Evolutionary conservation across 2,329 filamentous ascomycete species (phyloP), one percentile per base, ranked within the genome.

Genomic region (Penicillium sp.): DNA sequence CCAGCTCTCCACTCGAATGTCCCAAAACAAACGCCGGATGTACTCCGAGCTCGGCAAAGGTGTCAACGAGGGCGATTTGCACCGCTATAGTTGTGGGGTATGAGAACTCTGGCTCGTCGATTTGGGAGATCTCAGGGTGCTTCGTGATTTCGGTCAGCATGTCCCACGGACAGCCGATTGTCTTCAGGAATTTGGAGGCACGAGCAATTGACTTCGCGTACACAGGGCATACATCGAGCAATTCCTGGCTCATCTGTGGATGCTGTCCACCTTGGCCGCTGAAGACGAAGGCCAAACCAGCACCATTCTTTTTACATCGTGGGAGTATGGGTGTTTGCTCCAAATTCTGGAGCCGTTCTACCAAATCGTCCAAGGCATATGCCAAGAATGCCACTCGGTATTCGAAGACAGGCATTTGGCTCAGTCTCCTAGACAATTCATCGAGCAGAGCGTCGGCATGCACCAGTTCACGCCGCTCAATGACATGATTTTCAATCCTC

Each of bases 221-320:
- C 41, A 43, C 14, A 8, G 4, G 7, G 41, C 22, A 24, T 5
- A 24, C 4, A n/a, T 22, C n/a, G 7, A 43, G 14, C 6, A 45
- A 18, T 27, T 45, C 27, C 18, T 32, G n/a, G 10, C 43, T 27
- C 43, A 45, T 45, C 8, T n/a, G 24, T 13, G 14, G 14, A 56
- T 59, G 68, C 43, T 69, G 67, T 4, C 61, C 61, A 1, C 67
- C 67, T 48, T 70, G 67, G 5, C 67, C 67, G 0, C 65, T 67
- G 44, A 67, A 70, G 4, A 67, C 57, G 31, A 45, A 45, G 14
- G 10, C 41, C 13, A 43, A 10, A 27, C 24, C 5, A 27, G 5
- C 24, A 27, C 5, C 24, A 27, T 8, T 8, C 24, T 27, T 27
- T 27, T 27, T 27, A 6, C 8, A 6, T 5, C 8, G 24, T 27